Conservation (phyloP, 2,329 filamentous ascomycete genomes). For the Cephalotrichum gorgonifer region DNA sequence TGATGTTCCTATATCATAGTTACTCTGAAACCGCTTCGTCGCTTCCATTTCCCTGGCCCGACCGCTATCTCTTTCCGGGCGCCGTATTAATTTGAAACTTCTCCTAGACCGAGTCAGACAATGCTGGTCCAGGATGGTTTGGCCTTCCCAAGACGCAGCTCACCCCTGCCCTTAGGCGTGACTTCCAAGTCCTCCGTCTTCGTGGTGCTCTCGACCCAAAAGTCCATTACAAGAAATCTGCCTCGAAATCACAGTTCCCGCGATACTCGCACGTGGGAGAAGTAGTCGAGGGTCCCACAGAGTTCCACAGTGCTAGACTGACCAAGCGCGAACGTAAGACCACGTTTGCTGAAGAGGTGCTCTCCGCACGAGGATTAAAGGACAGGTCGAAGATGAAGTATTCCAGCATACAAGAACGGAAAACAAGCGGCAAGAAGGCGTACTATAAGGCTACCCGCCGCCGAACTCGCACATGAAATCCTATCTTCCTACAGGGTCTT, state of each 20-base stretch:
- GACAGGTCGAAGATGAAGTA: constrained; percentile 78
- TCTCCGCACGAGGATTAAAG: constrained; percentile 35
- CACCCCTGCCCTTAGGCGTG: constrained; percentile 76
- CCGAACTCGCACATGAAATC: neutral
- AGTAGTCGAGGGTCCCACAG: constrained; percentile 77
- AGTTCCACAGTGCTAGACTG: constrained; percentile 73
- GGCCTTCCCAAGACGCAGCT: constrained; percentile 75
- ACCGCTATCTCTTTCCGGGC: neutral
- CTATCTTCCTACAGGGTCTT: neutral
- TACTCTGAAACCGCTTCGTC: constrained; percentile 49
- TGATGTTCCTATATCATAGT: constrained; percentile 55
- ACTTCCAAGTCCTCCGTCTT: constrained; percentile 84
- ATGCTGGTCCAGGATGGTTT: constrained; percentile 78
- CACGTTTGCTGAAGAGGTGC: constrained; percentile 76
- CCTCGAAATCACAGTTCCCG: constrained; percentile 40
- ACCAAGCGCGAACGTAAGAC: constrained; percentile 80
- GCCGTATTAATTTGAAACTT: neutral
- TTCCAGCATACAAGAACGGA: constrained; percentile 68
- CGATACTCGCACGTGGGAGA: constrained; percentile 84
- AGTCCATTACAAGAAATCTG: constrained; percentile 73
- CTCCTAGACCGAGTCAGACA: constrained; percentile 20
- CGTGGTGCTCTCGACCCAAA: constrained; percentile 82
- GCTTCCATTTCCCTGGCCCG: neutral
- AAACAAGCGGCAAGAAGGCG: constrained; percentile 79
- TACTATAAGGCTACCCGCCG: constrained; percentile 46